Evolutionary conservation across 225 moss, liverwort and hornwort genomes (phyloP).

Genomic region (Rhytidiadelphus loreus): DNA sequence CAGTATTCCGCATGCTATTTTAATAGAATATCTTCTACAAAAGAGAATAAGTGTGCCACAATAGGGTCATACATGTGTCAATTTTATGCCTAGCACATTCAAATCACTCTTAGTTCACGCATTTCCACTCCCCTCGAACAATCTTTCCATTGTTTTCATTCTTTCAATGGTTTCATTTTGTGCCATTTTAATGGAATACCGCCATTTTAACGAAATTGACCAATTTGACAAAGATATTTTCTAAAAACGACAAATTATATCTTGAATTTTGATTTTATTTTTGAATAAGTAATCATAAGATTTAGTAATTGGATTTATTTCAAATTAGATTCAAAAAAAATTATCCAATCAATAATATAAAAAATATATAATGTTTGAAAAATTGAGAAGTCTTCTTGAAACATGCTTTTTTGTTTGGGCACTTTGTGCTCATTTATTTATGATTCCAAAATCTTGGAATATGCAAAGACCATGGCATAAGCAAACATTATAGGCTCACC

Average conservation of each 20-base stretch:
- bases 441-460: background rate
- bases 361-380: background rate
- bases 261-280: background rate
- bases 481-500: rapidly evolving
- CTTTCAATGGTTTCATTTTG: no score
- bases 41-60: no score
- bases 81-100: no score
- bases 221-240: background rate
- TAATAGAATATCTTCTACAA: no score
- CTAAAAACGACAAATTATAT: background rate
- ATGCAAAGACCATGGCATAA: background rate
- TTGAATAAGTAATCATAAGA: background rate
- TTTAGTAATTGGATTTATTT: background rate
- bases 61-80: no score
- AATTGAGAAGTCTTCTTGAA: background rate
- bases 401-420: background rate
- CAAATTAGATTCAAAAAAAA: background rate
- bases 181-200: no score
- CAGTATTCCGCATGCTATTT: no score
- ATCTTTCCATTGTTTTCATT: no score
- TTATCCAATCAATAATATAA: background rate
- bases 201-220: no score
- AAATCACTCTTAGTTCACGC: no score
- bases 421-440: background rate
- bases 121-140: no score